These are phyloP conservation scores for Talaromyces piceae DNA, from an alignment of 2,329 filamentous ascomycete genomes.

Conservation along the genomic window DNA sequence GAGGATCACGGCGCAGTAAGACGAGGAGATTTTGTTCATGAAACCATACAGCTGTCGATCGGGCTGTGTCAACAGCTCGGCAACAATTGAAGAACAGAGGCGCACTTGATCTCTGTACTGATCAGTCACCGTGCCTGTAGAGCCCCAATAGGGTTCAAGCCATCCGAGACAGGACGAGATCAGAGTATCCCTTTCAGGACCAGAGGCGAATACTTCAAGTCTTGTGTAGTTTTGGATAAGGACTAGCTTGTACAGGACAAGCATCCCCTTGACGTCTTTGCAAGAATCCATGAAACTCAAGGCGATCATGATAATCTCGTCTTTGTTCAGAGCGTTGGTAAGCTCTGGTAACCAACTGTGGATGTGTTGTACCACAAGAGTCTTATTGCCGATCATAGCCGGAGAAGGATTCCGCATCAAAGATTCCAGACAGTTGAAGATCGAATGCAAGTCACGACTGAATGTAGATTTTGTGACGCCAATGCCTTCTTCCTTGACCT, in stretches of 20 bases:
- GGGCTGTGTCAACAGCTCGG: conserved; percentile 72
- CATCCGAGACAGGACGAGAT: conserved; percentile 78
- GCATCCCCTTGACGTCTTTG: conserved; percentile 76
- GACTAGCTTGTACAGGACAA: conserved; percentile 85
- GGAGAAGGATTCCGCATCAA: conserved; percentile 85
- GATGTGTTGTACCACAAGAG: conserved; percentile 89
- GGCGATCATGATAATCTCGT: conserved; percentile 84
- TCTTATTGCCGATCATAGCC: conserved; percentile 86
- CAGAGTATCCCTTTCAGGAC: conserved; percentile 65
- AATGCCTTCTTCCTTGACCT: conserved; percentile 78
- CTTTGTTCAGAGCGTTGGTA: conserved; percentile 62
- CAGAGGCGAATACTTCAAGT: conserved; percentile 70
- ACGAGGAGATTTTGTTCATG: conserved; percentile 83
- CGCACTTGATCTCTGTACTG: conserved; percentile 92
- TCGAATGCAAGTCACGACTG: conserved; percentile 70
- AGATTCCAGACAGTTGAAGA: conserved; percentile 82
- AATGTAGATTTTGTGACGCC: conserved; percentile 77
- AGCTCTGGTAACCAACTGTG: conserved; percentile 97
- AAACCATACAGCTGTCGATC: conserved; percentile 79
- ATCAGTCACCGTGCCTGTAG: conserved; percentile 62
- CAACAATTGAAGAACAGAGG: conserved; percentile 84
- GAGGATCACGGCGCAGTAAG: conserved; percentile 69
- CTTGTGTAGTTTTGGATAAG: conserved; percentile 87
- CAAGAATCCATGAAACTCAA: conserved; percentile 93
- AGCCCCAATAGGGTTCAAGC: conserved; percentile 92